These are phyloP conservation scores for Favolaschia claudopus DNA, from an alignment of 768 basidiomycete species.

Conservation along the genomic window DNA sequence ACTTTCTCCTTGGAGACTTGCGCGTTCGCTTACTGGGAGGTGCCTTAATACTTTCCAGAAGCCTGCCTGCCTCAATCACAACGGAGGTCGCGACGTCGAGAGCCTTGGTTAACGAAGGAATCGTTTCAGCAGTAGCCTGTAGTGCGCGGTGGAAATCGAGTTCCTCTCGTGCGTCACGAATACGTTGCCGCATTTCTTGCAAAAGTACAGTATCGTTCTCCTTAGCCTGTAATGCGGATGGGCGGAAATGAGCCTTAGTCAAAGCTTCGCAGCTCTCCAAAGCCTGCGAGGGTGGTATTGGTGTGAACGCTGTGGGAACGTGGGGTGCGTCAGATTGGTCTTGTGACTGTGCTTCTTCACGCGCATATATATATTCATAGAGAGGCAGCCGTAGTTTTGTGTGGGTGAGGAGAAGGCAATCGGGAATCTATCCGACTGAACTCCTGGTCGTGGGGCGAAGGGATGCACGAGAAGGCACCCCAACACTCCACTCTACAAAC, in stretches of 20 bases:
- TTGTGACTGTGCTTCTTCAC: too few species aligned
- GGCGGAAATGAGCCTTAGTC: not conserved
- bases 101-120: not conserved
- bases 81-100: not conserved
- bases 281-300: not conserved
- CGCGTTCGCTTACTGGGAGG: not conserved
- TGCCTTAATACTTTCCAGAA: not conserved
- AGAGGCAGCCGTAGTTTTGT: too few species aligned
- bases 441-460: too few species aligned
- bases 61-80: not conserved
- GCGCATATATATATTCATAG: too few species aligned
- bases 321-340: not conserved
- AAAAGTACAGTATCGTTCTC: not conserved
- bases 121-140: not conserved
- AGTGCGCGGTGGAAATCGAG: not conserved
- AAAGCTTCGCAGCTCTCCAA: not conserved
- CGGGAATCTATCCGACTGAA: too few species aligned
- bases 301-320: not conserved
- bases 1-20: not conserved
- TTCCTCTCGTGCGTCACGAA: not conserved
- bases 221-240: not conserved
- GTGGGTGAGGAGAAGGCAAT: too few species aligned
- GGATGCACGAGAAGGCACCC: too few species aligned
- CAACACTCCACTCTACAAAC: too few species aligned
- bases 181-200: not conserved